Evolutionary conservation across 2,329 filamentous ascomycete genomes (phyloP), one percentile per base, ranked within the genome.

Genomic region (Alternaria postmessia): DNA sequence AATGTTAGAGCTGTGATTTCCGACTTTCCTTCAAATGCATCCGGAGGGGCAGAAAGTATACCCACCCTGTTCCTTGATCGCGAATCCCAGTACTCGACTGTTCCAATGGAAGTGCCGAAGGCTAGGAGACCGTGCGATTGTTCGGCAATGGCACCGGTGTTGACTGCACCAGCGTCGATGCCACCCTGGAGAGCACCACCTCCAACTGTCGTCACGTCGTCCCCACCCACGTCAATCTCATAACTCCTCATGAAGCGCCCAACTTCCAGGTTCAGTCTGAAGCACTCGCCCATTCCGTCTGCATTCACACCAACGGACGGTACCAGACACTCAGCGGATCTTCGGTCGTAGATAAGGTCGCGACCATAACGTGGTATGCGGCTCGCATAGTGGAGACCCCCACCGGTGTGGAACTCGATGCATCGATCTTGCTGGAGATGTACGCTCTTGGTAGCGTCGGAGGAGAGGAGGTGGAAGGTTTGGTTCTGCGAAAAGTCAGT

Each of bases 81-180:
- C 1, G 94, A 87, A 75, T 99, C 95, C 92, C 94, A 99, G 73
- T 98, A 94, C 76, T 99, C 95, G 26, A 98, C 92, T 1, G 94
- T 97, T n/a, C 95, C 94, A 57, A 95, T 83, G 3, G 93, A 94
- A 1, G 95, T 99, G 53, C 96, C 95, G 71, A 99, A 99, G 0
- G 94, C 94, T 34, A 94, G 85, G 5, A 99, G 84, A 57, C 95
- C 95, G 77, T 99, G 95, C 48, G 91, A 94, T 41, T 90, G 87
- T 75, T 97, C 92, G 3, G 95, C 95, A 61, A 97, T 88, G 3
- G 94, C 90, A 12, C 89, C 94, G 7, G 89, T 89, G 74, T 98
- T 97, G 53, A 98, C 93, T 51, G 91, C 90, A 14, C 94, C 93
- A 0, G 92, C 90, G 58, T 90, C 86, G 47, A 97, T 91, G 49